These are phyloP conservation scores for Oryza glumipatula DNA, from an alignment of 176 grass and related monocot species.

Conservation along the genomic window DNA sequence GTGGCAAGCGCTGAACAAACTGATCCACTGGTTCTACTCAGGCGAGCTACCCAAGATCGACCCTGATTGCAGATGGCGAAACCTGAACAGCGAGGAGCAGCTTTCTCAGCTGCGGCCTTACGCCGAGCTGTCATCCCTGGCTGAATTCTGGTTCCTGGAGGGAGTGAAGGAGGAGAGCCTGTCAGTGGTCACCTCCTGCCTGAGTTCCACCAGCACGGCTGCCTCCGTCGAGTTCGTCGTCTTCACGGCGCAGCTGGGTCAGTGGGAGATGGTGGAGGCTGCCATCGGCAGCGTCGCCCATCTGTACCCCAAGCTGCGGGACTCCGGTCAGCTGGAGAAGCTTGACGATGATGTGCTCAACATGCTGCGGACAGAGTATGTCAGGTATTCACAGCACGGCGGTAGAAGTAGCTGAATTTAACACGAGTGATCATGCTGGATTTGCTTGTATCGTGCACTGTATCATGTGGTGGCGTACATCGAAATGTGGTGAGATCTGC, in stretches of 20 bases:
- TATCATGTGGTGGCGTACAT: neutral
- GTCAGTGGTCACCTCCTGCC: slow-evolving; percentile 31
- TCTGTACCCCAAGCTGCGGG: slow-evolving; percentile 63
- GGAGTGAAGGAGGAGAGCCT: slow-evolving; percentile 66
- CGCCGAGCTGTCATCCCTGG: slow-evolving; percentile 68
- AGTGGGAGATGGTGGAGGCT: slow-evolving; percentile 65
- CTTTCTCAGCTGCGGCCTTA: slow-evolving; percentile 50
- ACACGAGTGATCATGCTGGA: neutral
- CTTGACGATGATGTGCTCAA: slow-evolving; percentile 66
- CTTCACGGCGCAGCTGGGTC: slow-evolving; percentile 46
- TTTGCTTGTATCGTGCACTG: neutral
- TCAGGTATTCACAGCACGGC: slow-evolving; percentile 34
- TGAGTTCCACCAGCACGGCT: slow-evolving; percentile 37
- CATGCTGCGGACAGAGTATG: slow-evolving; percentile 72
- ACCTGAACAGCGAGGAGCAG: slow-evolving; percentile 44
- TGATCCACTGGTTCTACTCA: slow-evolving; percentile 67
- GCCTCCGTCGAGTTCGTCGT: slow-evolving; percentile 50
- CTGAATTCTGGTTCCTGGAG: slow-evolving; percentile 81
- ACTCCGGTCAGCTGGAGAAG: slow-evolving; percentile 55
- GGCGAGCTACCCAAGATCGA: slow-evolving; percentile 44
- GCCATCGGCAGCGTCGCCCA: slow-evolving; percentile 54
- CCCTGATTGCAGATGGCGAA: slow-evolving; percentile 62
- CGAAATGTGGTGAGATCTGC: neutral
- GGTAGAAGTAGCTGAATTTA: neutral
- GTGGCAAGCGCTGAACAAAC: slow-evolving; percentile 62